Evolutionary conservation across 768 basidiomycete species (phyloP).

Genomic region (Boletus barrowsii): DNA sequence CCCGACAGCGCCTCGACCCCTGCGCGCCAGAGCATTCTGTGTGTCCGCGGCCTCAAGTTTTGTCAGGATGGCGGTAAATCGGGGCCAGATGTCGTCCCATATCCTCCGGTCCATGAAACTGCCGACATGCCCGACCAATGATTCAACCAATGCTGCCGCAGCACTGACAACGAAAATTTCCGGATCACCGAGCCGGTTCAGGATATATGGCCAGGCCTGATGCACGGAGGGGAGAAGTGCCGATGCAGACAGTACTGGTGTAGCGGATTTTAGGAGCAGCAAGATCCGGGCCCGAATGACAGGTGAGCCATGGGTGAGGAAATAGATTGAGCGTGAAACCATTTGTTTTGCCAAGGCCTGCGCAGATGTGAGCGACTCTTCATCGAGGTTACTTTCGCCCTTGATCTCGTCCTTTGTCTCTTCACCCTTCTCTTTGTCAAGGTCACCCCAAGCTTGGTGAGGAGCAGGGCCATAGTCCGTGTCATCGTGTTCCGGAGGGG

Average conservation of each 20-base stretch:
- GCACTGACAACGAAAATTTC: constrained; percentile 81
- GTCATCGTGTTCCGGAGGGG: constrained; percentile 36
- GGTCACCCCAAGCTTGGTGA: constrained; percentile 52
- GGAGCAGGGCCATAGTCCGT: constrained; percentile 61
- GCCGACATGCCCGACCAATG: constrained; percentile 67
- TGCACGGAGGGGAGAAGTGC: constrained; percentile 84
- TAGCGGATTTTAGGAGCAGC: constrained; percentile 65
- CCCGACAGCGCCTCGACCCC: constrained; percentile 49
- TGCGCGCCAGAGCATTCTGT: constrained; percentile 61
- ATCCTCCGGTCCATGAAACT: constrained; percentile 82
- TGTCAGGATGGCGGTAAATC: constrained; percentile 59
- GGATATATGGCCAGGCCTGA: constrained; percentile 89
- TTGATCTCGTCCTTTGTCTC: constrained; percentile 18
- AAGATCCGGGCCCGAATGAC: constrained; percentile 84
- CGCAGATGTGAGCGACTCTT: constrained; percentile 56
- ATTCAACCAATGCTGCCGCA: constrained; percentile 70
- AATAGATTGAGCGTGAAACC: constrained; percentile 80
- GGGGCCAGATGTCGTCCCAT: constrained; percentile 94
- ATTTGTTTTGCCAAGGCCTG: constrained; percentile 83
- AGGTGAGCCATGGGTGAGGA: constrained; percentile 87
- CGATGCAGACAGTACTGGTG: constrained; percentile 67
- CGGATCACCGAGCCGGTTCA: constrained; percentile 73
- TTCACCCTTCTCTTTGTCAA: constrained; percentile 23
- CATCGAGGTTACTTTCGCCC: constrained; percentile 32
- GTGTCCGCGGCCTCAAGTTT: constrained; percentile 62